phyloP scores from a whole-genome alignment of 1,139 yeast species.

The Yarrowia galli region DNA sequence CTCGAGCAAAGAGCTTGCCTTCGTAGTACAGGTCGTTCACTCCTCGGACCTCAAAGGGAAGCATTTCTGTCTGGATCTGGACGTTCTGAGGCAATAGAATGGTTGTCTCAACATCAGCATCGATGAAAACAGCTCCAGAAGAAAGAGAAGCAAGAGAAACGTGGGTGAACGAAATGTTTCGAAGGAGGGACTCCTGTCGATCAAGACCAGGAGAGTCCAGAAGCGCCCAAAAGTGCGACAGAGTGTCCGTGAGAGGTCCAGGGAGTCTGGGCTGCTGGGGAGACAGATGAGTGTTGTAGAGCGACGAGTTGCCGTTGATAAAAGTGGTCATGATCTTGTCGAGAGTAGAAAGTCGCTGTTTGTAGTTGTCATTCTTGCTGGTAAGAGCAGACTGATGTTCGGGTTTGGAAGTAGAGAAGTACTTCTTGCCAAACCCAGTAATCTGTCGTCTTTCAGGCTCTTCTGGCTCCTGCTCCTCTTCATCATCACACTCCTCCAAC shows the following conservation, averaged over 20 bases:
- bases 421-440: neutral
- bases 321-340: slow-evolving; percentile 23
- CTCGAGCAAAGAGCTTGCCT: slow-evolving; percentile 31
- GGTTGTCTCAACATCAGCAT: slow-evolving; percentile 23
- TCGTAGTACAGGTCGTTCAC: slow-evolving; percentile 30
- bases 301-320: slow-evolving; percentile 26
- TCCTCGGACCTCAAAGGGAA: slow-evolving; percentile 23
- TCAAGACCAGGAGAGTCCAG: slow-evolving; percentile 29
- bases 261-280: slow-evolving; percentile 27
- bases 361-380: neutral
- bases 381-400: neutral
- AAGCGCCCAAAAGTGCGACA: slow-evolving; percentile 29
- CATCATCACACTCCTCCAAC: neutral
- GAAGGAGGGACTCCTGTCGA: slow-evolving; percentile 1
- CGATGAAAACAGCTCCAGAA: slow-evolving; percentile 33
- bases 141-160: slow-evolving; percentile 26
- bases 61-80: slow-evolving; percentile 33
- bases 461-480: neutral
- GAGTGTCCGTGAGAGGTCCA: slow-evolving; percentile 4
- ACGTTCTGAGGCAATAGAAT: slow-evolving; percentile 14
- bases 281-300: slow-evolving; percentile 28
- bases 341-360: slow-evolving; percentile 6
- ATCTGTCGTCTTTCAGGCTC: neutral
- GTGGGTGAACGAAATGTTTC: slow-evolving; percentile 15
- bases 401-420: no score